Evolutionary conservation across 352 stramenopile species (phyloP), one percentile per base, ranked within the genome.

Genomic region (Plasmopara halstedii): DNA sequence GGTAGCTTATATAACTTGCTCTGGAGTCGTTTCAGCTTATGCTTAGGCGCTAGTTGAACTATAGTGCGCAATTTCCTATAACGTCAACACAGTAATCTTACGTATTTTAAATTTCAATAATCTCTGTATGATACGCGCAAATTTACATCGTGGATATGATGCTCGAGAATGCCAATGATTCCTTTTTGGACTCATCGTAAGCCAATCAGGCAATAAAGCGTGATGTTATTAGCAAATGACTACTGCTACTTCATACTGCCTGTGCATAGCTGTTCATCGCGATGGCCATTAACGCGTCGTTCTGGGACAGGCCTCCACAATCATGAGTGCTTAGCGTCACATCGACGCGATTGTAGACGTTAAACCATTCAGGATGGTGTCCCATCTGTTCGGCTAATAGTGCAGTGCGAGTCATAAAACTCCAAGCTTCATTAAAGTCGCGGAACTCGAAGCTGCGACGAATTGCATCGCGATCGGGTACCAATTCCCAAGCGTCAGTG

Each of bases 361-460:
- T 99, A 65, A 96, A 98, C 95, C 95, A 99, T 78, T 99, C 95
- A 1, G 96, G 96, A 74, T 99, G 96, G 77, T 99, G 96, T 67
- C 97, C 83, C 79, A 97, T 85, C 43, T 91, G 64, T 62, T 95
- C 81, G 3, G 83, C 83, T 23, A 88, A 58, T 42, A 85, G 58
- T 26, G 83, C 83, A 15, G 67, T 64, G 36, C 73, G 63, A 37
- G 43, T 82, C 81, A 93, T 95, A 53, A 94, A 93, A 21, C 55
- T 44, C 69, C 78, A 95, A 2, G 83, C 82, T 43, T 83, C 44
- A 41, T 70, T 82, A 45, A 96, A 96, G 53, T 95, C 78, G 37
- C 58, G 56, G 49, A 96, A 96, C 50, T 77, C 52, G 64, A 94
- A 96, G 42, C 47, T 72, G 47, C 84, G 82, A 41, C 67, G 58